A percentile compares a stretch with the other conserved stretches of the same genome.
Evolutionary conservation across 2,329 filamentous ascomycete genomes (phyloP).

Genomic region (Xylaria sp.): DNA sequence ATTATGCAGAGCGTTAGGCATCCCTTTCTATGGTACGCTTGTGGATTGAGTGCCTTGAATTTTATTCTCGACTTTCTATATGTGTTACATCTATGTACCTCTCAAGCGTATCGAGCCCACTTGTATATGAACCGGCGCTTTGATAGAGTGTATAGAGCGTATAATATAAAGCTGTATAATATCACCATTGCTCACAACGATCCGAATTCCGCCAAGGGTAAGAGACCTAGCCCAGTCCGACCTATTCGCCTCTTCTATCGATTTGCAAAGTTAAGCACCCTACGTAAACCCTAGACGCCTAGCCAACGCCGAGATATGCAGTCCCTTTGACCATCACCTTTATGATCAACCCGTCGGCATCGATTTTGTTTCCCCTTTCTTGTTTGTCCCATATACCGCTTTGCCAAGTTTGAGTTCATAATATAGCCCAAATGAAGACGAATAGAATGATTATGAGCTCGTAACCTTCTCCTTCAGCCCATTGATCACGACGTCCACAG

Average conservation of each 20-base stretch:
- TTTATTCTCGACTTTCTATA: neutral
- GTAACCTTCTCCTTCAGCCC: slow-evolving; percentile 67
- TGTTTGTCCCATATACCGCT: neutral
- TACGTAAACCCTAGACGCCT: slow-evolving; percentile 16
- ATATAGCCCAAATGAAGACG: neutral
- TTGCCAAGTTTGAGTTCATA: neutral
- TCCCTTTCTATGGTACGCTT: slow-evolving; percentile 85
- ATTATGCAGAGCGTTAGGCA: slow-evolving; percentile 74
- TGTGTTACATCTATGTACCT: slow-evolving; percentile 14
- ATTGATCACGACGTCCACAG: slow-evolving; percentile 78
- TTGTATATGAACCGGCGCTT: slow-evolving; percentile 28
- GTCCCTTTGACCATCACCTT: slow-evolving; percentile 18
- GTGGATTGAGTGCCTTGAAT: slow-evolving; percentile 45
- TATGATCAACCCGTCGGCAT: neutral
- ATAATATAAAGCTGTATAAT: slow-evolving; percentile 46
- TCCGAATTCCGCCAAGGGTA: neutral
- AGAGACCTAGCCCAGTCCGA: neutral
- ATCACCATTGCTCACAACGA: slow-evolving; percentile 16
- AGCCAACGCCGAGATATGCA: slow-evolving; percentile 39
- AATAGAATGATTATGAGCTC: slow-evolving; percentile 39
- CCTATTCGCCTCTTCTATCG: slow-evolving; percentile 10
- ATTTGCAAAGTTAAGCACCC: slow-evolving; percentile 8
- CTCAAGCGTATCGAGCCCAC: slow-evolving; percentile 9
- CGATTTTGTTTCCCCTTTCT: neutral
- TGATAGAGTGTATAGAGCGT: slow-evolving; percentile 30